Percentiles rank a stretch among this genome's conserved stretches.
phyloP scores from a whole-genome alignment of 176 grass and related monocot species.

The Panicum miliaceum region DNA sequence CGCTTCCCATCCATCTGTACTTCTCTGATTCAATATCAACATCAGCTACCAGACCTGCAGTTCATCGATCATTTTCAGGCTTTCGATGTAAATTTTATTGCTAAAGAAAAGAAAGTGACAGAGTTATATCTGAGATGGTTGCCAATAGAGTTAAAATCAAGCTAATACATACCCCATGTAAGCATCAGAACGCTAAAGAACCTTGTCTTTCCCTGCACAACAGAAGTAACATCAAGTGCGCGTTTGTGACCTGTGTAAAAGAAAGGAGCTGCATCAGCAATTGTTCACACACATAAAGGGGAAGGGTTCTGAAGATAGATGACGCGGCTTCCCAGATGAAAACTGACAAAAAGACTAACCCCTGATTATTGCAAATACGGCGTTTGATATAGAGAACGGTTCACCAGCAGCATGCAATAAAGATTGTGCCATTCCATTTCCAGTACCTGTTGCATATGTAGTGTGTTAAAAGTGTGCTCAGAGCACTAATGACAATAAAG shows the following conservation, averaged over 20 bases:
- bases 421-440: slow-evolving; percentile 95
- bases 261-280: slow-evolving; percentile 36
- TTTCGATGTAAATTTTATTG: slow-evolving; percentile 20
- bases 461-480: slow-evolving; percentile 30
- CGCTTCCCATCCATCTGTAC: slow-evolving; percentile 98
- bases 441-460: slow-evolving; percentile 69
- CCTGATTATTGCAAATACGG: slow-evolving; percentile 82
- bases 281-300: slow-evolving; percentile 29
- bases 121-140: slow-evolving; percentile 19
- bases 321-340: slow-evolving; percentile 12
- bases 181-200: slow-evolving; percentile 98
- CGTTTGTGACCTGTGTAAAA: slow-evolving; percentile 71
- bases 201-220: slow-evolving; percentile 81
- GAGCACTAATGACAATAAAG: not conserved
- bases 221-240: slow-evolving; percentile 80
- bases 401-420: slow-evolving; percentile 75
- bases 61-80: slow-evolving; percentile 51
- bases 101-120: not conserved
- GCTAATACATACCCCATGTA: slow-evolving; percentile 79
- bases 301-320: not conserved
- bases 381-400: slow-evolving; percentile 73
- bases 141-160: not conserved
- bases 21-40: slow-evolving; percentile 98
- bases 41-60: slow-evolving; percentile 90
- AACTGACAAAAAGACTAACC: slow-evolving; percentile 37